These are phyloP conservation scores for Tricladium varicosporioides DNA, from an alignment of 2,329 filamentous ascomycete species.

Conservation along the genomic window DNA sequence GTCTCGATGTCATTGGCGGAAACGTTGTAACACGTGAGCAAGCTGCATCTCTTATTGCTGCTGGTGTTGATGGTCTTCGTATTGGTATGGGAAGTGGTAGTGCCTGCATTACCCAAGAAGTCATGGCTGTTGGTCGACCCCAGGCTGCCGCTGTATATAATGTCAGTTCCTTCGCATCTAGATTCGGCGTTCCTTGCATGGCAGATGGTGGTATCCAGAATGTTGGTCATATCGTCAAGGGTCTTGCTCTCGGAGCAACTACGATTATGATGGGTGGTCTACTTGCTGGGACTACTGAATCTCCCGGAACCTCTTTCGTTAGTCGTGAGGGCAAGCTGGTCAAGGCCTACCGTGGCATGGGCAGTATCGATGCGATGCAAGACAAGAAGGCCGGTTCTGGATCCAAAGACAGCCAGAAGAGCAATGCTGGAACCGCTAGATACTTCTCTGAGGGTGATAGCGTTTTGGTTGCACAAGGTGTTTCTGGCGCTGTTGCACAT, in stretches of 20 bases:
- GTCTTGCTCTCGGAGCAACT: conserved; percentile 87
- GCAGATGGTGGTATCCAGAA: conserved; percentile 98
- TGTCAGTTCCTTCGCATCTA: conserved; percentile 83
- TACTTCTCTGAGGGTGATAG: conserved; percentile 98
- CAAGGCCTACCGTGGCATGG: conserved; percentile 99
- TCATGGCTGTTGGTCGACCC: conserved; percentile 97
- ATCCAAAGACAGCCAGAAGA: conserved; percentile 69
- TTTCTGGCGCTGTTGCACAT: conserved; percentile 81
- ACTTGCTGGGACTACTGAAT: conserved; percentile 94
- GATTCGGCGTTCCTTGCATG: conserved; percentile 96
- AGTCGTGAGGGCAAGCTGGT: conserved; percentile 96
- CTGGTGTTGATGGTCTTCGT: conserved; percentile 91
- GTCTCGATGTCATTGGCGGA: conserved; percentile 92
- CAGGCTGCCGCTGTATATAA: conserved; percentile 92
- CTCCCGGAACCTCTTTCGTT: conserved; percentile 93
- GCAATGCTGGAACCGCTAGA: conserved; percentile 92
- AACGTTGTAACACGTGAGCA: conserved; percentile 98
- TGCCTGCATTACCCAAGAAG: conserved; percentile 98
- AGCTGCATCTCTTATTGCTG: conserved; percentile 86
- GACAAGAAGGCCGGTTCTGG: conserved; percentile 94
- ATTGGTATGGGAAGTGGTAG: conserved; percentile 99
- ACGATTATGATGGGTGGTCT: conserved; percentile 99
- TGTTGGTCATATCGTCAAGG: conserved; percentile 98
- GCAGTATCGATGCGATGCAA: conserved; percentile 98
- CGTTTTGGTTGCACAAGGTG: conserved; percentile 93